Conservation (phyloP, 176 grass and related monocot genomes). For the Aegilops tauschii region DNA sequence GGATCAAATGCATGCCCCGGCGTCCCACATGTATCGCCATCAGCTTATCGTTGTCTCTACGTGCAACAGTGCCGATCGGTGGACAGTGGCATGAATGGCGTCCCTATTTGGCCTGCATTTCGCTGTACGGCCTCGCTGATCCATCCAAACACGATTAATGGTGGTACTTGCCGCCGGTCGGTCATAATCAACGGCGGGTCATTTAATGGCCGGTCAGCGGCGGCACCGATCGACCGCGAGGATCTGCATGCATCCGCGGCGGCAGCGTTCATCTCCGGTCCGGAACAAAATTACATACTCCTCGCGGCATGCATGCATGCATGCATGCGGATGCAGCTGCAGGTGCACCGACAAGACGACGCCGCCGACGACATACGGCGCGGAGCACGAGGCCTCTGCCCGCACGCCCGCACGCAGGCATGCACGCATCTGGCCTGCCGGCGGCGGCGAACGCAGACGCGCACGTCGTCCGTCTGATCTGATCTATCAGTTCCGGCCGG, state of each 20-base stretch:
- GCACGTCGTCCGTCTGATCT: slow-evolving; percentile 1
- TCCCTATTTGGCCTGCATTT: slow-evolving; percentile 12
- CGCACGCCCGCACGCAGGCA: not conserved
- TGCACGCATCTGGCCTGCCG: not conserved
- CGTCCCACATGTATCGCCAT: not conserved
- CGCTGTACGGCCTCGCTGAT: not conserved
- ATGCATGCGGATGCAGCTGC: not conserved
- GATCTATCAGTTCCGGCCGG: not conserved
- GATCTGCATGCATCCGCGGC: not conserved
- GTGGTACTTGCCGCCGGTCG: not conserved
- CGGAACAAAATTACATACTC: too few relatives aligned
- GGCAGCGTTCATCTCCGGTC: not conserved
- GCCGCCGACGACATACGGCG: not conserved
- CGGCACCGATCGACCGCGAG: not conserved
- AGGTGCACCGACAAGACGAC: not conserved
- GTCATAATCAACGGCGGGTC: not conserved
- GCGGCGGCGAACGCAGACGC: not conserved
- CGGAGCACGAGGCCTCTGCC: not conserved
- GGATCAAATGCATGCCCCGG: not conserved
- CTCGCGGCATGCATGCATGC: not conserved
- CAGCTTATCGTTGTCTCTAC: not conserved
- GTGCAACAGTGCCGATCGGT: not conserved
- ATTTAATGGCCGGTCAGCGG: slow-evolving; percentile 1
- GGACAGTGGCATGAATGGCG: not conserved
- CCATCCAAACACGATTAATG: not conserved